Evolutionary conservation across 306 rosid species (phyloP).

Genomic region (Prunus dulcis): DNA sequence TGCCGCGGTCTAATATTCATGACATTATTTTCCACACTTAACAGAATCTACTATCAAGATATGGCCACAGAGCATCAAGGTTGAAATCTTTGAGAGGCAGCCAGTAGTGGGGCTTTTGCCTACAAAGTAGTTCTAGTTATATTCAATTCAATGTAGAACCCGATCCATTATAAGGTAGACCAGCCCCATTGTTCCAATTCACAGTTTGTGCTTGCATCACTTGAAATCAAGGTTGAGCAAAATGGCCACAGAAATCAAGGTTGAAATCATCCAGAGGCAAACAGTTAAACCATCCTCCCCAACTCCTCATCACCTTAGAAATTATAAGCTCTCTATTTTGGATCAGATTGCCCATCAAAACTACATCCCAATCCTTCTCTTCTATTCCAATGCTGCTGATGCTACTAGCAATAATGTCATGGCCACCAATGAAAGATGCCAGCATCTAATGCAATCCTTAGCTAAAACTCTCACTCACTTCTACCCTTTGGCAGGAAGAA

Average conservation of each 20-base stretch:
- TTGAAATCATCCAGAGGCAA: conserved; percentile 10
- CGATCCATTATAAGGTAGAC: too few species aligned
- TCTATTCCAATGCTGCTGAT: conserved; percentile 1
- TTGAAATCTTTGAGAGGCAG: too few species aligned
- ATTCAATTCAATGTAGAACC: too few species aligned
- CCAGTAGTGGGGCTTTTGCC: too few species aligned
- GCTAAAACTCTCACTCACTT: conserved; percentile 38
- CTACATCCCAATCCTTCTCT: conserved; percentile 24
- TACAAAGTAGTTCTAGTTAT: too few species aligned
- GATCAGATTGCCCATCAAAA: conserved; percentile 16
- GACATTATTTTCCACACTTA: too few species aligned
- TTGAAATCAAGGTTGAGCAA: background rate
- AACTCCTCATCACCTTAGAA: conserved; percentile 23
- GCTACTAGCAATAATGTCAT: background rate
- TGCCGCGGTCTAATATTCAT: too few species aligned
- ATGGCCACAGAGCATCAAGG: too few species aligned
- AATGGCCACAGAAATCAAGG: conserved; percentile 1
- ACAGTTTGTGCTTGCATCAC: too few species aligned
- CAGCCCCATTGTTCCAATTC: too few species aligned
- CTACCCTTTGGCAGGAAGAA: conserved; percentile 48
- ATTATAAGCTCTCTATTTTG: conserved; percentile 14
- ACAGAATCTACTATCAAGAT: too few species aligned
- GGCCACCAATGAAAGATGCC: background rate
- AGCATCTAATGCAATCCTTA: conserved; percentile 38
- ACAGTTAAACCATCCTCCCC: conserved; percentile 31